A percentile compares a stretch with the other conserved stretches of the same genome.
Evolutionary conservation across 805 yeast species (phyloP).

Genomic region (Schwanniomyces yamadae): DNA sequence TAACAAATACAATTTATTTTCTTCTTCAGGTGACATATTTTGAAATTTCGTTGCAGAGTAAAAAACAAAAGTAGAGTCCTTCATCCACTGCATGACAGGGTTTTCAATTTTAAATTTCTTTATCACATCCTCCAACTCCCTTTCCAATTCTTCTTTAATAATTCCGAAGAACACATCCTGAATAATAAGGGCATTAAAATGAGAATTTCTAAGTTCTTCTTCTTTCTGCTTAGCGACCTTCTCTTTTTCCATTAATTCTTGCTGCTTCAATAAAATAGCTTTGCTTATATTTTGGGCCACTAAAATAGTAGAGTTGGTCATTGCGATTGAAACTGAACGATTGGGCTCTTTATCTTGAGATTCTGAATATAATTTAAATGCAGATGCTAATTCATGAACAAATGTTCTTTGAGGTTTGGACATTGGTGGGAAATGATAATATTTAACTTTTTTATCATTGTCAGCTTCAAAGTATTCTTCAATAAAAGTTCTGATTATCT

Average conservation of each 20-base stretch:
- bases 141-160: constrained; percentile 44
- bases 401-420: constrained; percentile 64
- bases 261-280: constrained; percentile 30
- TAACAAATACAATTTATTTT: constrained; percentile 42
- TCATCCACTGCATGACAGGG: constrained; percentile 39
- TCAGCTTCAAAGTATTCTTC: constrained; percentile 27
- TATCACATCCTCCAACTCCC: constrained; percentile 21
- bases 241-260: constrained; percentile 17
- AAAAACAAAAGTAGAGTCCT: constrained; percentile 41
- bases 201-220: constrained; percentile 25
- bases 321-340: constrained; percentile 63
- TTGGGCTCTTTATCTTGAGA: constrained; percentile 83
- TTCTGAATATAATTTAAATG: constrained; percentile 60
- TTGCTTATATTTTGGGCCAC: constrained; percentile 51
- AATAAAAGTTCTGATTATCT: constrained; percentile 49
- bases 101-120: constrained; percentile 19
- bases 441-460: constrained; percentile 21
- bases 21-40: constrained; percentile 36
- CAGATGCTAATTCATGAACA: constrained; percentile 63
- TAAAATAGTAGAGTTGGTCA: constrained; percentile 27
- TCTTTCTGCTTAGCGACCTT: constrained; percentile 21
- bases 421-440: constrained; percentile 75
- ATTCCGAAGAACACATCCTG: constrained; percentile 54
- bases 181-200: constrained; percentile 55
- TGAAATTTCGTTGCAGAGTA: constrained; percentile 34